A percentile compares a stretch with the other conserved stretches of the same genome.
Evolutionary conservation across 176 grass and related monocot species (phyloP).

Genomic region (Carex scoparia): DNA sequence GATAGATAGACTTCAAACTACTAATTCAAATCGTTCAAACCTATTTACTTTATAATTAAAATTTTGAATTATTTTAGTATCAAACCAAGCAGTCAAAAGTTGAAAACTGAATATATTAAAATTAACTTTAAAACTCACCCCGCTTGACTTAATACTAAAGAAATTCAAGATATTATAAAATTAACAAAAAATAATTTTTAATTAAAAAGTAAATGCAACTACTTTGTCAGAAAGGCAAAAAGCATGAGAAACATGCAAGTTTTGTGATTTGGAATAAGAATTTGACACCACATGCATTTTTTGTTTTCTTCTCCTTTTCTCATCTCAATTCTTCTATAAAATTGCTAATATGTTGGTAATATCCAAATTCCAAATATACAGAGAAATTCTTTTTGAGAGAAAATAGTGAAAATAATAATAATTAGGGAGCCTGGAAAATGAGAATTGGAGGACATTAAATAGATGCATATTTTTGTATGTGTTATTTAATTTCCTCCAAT

Average conservation of each 20-base stretch:
- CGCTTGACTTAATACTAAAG: too few relatives aligned
- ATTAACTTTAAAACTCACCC: too few relatives aligned
- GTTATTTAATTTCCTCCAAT: slow-evolving; percentile 13
- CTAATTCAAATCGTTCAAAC: too few relatives aligned
- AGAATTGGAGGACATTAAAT: slow-evolving; percentile 6
- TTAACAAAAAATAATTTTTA: too few relatives aligned
- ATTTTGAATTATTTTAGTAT: too few relatives aligned
- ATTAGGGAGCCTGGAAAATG: not conserved
- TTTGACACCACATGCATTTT: not conserved
- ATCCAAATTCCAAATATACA: not conserved
- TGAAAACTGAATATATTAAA: too few relatives aligned
- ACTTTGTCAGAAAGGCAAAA: not conserved
- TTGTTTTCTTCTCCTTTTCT: not conserved
- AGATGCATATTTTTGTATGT: not conserved
- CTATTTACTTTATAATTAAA: too few relatives aligned
- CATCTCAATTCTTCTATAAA: not conserved
- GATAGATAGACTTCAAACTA: too few relatives aligned
- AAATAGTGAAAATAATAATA: not conserved
- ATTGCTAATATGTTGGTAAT: not conserved
- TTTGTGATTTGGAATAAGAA: not conserved
- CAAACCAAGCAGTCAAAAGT: too few relatives aligned
- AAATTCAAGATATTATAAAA: too few relatives aligned
- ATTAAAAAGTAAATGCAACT: not conserved
- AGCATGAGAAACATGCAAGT: not conserved
- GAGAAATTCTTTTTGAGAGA: not conserved